Evolutionary conservation across 2,329 filamentous ascomycete genomes (phyloP).

Genomic region (Diaporthe australafricana): DNA sequence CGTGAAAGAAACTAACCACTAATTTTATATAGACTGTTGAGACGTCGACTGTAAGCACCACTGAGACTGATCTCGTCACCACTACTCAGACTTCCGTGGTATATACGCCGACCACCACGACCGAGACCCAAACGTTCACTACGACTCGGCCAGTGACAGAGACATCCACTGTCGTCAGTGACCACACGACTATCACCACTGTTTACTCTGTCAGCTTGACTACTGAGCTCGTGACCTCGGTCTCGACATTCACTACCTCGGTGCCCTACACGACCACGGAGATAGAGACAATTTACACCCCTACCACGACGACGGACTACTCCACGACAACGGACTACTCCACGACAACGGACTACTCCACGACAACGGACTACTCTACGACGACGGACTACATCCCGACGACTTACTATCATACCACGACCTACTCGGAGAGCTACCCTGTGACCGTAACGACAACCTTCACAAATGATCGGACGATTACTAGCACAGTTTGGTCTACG

Average conservation of each 20-base stretch:
- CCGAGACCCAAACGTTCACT: not conserved
- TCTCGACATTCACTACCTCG: not conserved
- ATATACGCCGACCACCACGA: not conserved
- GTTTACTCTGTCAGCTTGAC: not conserved
- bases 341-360: too few species aligned
- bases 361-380: too few species aligned
- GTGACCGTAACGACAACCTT: too few species aligned
- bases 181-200: not conserved
- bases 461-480: too few species aligned
- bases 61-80: not conserved
- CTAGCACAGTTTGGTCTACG: too few species aligned
- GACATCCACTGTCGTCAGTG: not conserved
- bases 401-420: too few species aligned
- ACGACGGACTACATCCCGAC: too few species aligned
- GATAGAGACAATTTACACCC: not conserved
- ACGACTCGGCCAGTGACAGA: not conserved
- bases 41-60: too few species aligned
- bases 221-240: not conserved
- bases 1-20: not conserved
- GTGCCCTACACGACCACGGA: not conserved
- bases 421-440: too few species aligned
- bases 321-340: constrained; percentile 8
- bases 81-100: not conserved
- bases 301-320: not conserved
- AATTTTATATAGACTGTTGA: not conserved